A percentile compares a stretch with the other conserved stretches of the same genome.
Evolutionary conservation across 106 monocot genomes (phyloP).

Genomic region (Hemerocallis citrina): DNA sequence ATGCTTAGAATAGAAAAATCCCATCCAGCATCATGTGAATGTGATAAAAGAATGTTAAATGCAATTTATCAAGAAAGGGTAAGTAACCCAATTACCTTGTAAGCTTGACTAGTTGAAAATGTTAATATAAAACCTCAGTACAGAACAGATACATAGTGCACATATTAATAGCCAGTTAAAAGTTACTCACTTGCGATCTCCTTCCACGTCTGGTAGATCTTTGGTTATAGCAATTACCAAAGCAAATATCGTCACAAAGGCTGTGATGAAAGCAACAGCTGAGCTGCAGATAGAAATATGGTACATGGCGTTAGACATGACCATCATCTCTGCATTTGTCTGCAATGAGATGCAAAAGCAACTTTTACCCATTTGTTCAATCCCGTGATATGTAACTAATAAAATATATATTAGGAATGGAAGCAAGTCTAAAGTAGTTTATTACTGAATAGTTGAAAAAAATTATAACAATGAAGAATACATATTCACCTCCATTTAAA

Average conservation of each 20-base stretch:
- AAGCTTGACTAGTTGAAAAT: not conserved
- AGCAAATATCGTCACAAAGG: slow-evolving; percentile 91
- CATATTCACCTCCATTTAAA: slow-evolving; percentile 83
- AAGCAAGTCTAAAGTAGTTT: not conserved
- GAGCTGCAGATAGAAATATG: slow-evolving; percentile 70
- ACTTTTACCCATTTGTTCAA: slow-evolving; percentile 24
- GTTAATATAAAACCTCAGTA: not conserved
- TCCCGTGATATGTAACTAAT: not conserved
- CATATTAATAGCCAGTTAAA: not conserved
- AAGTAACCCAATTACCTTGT: not conserved
- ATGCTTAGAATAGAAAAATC: not conserved
- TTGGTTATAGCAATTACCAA: slow-evolving; percentile 99
- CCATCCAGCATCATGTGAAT: not conserved
- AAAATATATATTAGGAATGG: not conserved
- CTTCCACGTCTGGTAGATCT: slow-evolving; percentile 98
- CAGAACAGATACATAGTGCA: not conserved
- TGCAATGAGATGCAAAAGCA: slow-evolving; percentile 38
- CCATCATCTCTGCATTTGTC: slow-evolving; percentile 39
- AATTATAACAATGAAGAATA: not conserved
- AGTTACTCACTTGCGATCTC: slow-evolving; percentile 91
- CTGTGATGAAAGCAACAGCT: slow-evolving; percentile 92
- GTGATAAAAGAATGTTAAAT: no score
- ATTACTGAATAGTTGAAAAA: not conserved
- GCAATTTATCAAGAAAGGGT: no score
- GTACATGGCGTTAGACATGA: slow-evolving; percentile 37